Evolutionary conservation across 1,284 basidiomycete species (phyloP).

Genomic region (Rhodotorula sp.): DNA sequence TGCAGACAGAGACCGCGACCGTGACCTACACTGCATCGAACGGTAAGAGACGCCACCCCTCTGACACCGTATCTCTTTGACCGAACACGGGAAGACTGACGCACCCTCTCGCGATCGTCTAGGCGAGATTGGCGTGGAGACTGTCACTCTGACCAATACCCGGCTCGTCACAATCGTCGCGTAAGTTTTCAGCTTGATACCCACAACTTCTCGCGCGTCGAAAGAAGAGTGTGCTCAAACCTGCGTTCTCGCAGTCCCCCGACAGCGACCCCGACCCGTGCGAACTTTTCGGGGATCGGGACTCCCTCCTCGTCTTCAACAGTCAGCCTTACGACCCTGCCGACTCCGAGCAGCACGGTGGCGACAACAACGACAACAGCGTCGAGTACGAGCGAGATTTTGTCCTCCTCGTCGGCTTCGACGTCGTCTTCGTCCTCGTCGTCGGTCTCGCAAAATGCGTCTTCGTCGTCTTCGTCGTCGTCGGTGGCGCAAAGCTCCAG

Average conservation of each 20-base stretch:
- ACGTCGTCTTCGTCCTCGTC: not conserved
- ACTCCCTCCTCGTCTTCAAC: not conserved
- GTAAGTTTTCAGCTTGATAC: not conserved
- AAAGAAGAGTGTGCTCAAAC: no score
- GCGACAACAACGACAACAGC: not conserved
- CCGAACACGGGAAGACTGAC: not conserved
- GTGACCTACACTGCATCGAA: constrained; percentile 9
- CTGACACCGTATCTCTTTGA: not conserved
- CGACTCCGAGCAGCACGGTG: not conserved
- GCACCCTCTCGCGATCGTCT: not conserved
- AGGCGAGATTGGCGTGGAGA: constrained; percentile 5
- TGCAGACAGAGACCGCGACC: constrained; percentile 11
- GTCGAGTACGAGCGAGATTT: not conserved
- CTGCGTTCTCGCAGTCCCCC: not conserved
- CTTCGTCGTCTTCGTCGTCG: no score
- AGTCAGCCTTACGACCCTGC: not conserved
- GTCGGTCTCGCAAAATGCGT: not conserved
- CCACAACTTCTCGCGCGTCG: no score
- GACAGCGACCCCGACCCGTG: no score
- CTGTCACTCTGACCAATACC: constrained; percentile 13
- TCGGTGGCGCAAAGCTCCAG: no score
- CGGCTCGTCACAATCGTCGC: constrained; percentile 19
- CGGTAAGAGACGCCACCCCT: not conserved
- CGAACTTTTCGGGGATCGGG: no score
- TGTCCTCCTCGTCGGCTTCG: not conserved